Base-by-base conservation (phyloP, 2,329 filamentous ascomycete species). In the Stagonosporopsis vannaccii region DNA sequence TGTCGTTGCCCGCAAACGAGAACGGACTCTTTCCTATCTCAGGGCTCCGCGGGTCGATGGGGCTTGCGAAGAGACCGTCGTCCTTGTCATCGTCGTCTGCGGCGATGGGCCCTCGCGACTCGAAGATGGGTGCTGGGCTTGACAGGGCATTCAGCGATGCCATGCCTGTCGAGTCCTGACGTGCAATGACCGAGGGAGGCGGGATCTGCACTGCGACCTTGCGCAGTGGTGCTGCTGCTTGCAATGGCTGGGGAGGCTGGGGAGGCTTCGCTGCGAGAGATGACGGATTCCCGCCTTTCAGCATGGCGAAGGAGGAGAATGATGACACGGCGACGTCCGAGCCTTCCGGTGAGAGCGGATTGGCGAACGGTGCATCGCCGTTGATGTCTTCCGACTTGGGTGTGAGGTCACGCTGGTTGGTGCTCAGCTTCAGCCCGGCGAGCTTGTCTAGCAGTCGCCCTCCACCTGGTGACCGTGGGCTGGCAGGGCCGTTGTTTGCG, bases 1-100 rank as follows among this genome's bases (percentile, higher is more conserved):
- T 74, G 19, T 77, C 74, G 40, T 62, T 70, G 9, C 63, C 67
- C 6, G 66, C 71, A 71, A 88, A 85, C 3, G 84, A 85, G 70
- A 97, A 97, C 0, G 92, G 92, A 70, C 90, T 93, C 66, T 87
- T 90, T 49, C 87, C 87, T 81, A 95, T 92, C 65, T 96, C 92
- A 0, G 92, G 92, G 67, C 90, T 93, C 46, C 92, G 83, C 1
- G 92, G 92, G 68, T 90, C 94, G 78, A 97, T 86, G 1, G 91
- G 92, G 48, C 96, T 83, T 0, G 92, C 92, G 71, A 97, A 97
- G 2, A 97, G 81, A 36, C 90, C 93, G 56, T 96, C 92, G 63
- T 92, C 89, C 0, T 83, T 84, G 36, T 88, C 85, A 6, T 81
- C 77, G 9, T 77, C 74, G 4, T 68, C 66, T 19, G 44, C 22